Percentiles rank a stretch among this genome's conserved stretches.
These are phyloP conservation scores for Hymenoscyphus scutula DNA, from an alignment of 2,329 filamentous ascomycete species.

Conservation along the genomic window DNA sequence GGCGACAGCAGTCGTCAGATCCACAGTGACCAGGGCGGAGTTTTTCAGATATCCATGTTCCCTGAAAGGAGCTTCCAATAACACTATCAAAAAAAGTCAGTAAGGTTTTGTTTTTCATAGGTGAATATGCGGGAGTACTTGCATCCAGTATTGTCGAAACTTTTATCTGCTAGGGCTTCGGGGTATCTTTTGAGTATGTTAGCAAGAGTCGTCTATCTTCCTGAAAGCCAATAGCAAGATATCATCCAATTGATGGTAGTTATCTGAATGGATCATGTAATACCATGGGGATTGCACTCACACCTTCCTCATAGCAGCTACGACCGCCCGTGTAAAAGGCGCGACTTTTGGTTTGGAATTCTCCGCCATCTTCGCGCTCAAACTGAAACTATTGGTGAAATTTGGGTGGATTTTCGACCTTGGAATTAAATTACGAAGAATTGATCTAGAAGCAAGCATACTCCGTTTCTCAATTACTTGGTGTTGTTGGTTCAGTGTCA, in stretches of 20 bases:
- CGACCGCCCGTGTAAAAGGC: slow-evolving; percentile 7
- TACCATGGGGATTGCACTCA: slow-evolving; percentile 43
- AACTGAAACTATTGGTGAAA: background rate
- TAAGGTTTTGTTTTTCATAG: background rate
- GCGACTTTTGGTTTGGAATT: slow-evolving; percentile 3
- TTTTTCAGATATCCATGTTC: slow-evolving; percentile 52
- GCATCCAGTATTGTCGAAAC: slow-evolving; percentile 94
- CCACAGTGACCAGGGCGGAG: slow-evolving; percentile 78
- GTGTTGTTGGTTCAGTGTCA: background rate
- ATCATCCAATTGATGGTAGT: no score
- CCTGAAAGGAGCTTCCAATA: slow-evolving; percentile 67
- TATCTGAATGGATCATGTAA: no score
- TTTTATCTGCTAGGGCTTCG: slow-evolving; percentile 80
- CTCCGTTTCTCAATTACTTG: background rate
- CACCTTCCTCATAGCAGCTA: slow-evolving; percentile 51
- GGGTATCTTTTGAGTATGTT: slow-evolving; percentile 64
- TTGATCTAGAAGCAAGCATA: background rate
- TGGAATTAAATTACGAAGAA: background rate
- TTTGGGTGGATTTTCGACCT: background rate
- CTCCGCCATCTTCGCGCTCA: background rate
- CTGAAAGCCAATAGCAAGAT: background rate
- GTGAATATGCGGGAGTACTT: slow-evolving; percentile 16
- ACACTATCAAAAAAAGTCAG: slow-evolving; percentile 44
- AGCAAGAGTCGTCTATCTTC: background rate
- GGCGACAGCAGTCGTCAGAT: slow-evolving; percentile 84